Evolutionary conservation across 2,329 filamentous ascomycete genomes (phyloP), one percentile per base, ranked within the genome.

Genomic region (Rhinocladiella mackenziei): DNA sequence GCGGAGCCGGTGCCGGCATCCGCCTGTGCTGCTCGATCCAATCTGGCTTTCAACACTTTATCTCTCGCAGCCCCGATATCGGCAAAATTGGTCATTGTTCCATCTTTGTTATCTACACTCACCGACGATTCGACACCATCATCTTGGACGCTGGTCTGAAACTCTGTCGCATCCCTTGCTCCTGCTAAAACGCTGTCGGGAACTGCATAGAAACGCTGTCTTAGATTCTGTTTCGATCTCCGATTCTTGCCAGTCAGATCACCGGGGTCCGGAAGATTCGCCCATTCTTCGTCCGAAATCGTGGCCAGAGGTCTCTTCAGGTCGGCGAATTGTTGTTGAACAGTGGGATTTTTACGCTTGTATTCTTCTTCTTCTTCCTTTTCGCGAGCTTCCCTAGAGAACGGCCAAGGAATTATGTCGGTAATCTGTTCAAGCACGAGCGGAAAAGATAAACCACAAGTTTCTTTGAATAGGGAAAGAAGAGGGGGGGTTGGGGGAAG

Each of bases 21-120:
- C 14, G 75, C 81, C 53, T 83, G 78, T 3, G 87, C 89, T 5
- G 89, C 89, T 62, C 94, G 86, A 58, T 97, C 91, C 30, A 98
- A 74, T 56, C 87, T 83, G n/a, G 94, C 91, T 63, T 95, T 85
- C 40, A 98, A 76, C 29, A 96, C 92, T 66, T 95, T 96, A 70
- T 96, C 88, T 69, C 92, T 82, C 14, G 92, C 94, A 32, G 89
- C 89, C 66, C 94, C 92, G 52, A 98, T 97, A 65, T 95, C 86
- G 32, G 91, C 91, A 63, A 98, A 98, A 63, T 98, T 96, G 8
- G 91, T 98, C 79, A 95, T 92, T 1, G 89, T 94, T 2, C 91
- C 89, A 59, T 95, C 89, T 2, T 67, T 63, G 37, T 65, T 68
- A 45, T 82, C 77, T 20, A 56, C 60, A 25, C 60, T 64, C 14